These are phyloP conservation scores for Candida smagusa DNA, from an alignment of 1,139 yeast genomes.

Conservation along the genomic window DNA sequence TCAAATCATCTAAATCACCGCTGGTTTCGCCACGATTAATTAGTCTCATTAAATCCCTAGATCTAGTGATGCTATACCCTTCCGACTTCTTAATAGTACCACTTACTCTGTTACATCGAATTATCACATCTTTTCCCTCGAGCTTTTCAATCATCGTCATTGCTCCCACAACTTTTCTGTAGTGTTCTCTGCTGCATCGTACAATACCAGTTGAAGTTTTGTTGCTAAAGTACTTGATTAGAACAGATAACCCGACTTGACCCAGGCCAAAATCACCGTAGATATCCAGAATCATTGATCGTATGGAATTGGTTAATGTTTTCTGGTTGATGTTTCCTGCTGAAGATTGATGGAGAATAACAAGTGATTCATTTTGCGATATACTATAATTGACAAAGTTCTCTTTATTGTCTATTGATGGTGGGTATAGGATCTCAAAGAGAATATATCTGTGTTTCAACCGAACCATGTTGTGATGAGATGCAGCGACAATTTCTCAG, in stretches of 20 bases:
- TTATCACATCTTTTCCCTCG: slow-evolving; percentile 50
- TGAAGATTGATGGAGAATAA: slow-evolving; percentile 49
- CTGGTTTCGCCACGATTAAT: slow-evolving; percentile 11
- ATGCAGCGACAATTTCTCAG: background rate
- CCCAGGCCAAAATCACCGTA: slow-evolving; percentile 85
- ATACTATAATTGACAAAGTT: slow-evolving; percentile 20
- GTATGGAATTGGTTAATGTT: slow-evolving; percentile 50
- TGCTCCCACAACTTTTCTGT: slow-evolving; percentile 65
- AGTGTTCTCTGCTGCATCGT: slow-evolving; percentile 68
- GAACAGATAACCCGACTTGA: slow-evolving; percentile 54
- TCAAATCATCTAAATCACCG: slow-evolving; percentile 9
- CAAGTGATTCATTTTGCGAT: slow-evolving; percentile 34
- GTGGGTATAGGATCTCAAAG: slow-evolving; percentile 75
- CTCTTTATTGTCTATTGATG: slow-evolving; percentile 15
- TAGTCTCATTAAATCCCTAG: slow-evolving; percentile 38
- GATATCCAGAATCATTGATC: slow-evolving; percentile 50
- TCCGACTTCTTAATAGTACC: slow-evolving; percentile 91
- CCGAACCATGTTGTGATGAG: slow-evolving; percentile 62
- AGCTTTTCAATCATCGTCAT: slow-evolving; percentile 58
- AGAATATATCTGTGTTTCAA: slow-evolving; percentile 79
- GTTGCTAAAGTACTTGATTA: slow-evolving; percentile 76
- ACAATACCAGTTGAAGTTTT: slow-evolving; percentile 83
- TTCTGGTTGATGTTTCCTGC: slow-evolving; percentile 43
- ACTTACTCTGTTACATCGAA: slow-evolving; percentile 68
- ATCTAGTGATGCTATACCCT: slow-evolving; percentile 53